A percentile compares a stretch with the other conserved stretches of the same genome.
Conservation (phyloP, 805 yeast genomes). For the Monosporozyma solicola region DNA sequence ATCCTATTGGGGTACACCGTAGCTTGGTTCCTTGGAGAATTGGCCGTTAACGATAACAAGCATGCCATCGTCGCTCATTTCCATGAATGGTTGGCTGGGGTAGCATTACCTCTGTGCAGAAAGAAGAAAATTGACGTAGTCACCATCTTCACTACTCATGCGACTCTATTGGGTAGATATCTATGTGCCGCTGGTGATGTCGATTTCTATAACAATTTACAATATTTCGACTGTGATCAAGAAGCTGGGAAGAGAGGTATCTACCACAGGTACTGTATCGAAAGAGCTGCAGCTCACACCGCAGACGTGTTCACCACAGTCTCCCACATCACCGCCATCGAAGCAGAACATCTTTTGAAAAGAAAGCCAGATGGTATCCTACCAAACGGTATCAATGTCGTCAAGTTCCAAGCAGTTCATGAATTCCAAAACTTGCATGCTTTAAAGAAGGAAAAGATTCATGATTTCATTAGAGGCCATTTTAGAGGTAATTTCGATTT, state of each 20-base stretch:
- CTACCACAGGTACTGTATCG: constrained; percentile 93
- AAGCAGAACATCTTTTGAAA: constrained; percentile 83
- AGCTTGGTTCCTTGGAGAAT: constrained; percentile 95
- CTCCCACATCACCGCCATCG: constrained; percentile 94
- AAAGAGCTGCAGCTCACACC: constrained; percentile 93
- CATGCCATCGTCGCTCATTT: constrained; percentile 90
- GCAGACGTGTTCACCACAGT: constrained; percentile 97
- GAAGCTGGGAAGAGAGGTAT: constrained; percentile 98
- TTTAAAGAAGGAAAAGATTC: constrained; percentile 77
- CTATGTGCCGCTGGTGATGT: constrained; percentile 95
- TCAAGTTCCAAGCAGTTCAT: constrained; percentile 94
- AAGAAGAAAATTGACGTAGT: constrained; percentile 88
- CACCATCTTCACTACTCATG: constrained; percentile 95
- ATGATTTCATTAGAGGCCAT: constrained; percentile 93
- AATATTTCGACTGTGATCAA: constrained; percentile 85
- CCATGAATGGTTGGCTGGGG: constrained; percentile 98
- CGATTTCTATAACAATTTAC: constrained; percentile 88
- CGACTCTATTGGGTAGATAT: constrained; percentile 89
- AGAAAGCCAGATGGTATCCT: constrained; percentile 97
- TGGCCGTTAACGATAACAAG: constrained; percentile 71
- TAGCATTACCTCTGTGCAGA: constrained; percentile 85
- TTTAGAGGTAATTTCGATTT: constrained; percentile 95
- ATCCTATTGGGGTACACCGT: constrained; percentile 85
- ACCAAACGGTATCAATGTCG: constrained; percentile 93
- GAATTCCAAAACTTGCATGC: constrained; percentile 97